A percentile compares a stretch with the other conserved stretches of the same genome.
phyloP scores from a whole-genome alignment of 129 eudicot genomes.

The Scalesia atractyloides region DNA sequence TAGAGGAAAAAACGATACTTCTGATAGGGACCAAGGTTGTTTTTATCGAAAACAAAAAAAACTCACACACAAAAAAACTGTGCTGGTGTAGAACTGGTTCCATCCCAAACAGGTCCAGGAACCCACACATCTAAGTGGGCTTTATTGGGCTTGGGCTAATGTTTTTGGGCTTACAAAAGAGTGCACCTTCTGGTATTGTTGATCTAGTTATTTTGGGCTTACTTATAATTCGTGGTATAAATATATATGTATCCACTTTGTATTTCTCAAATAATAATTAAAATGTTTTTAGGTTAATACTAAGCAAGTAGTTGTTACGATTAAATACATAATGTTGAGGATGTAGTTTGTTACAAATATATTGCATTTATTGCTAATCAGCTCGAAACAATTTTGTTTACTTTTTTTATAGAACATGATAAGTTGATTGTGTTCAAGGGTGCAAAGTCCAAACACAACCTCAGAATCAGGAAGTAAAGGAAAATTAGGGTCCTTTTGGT shows the following conservation, averaged over 20 bases:
- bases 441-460: background rate
- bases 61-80: background rate
- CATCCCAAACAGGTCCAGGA: background rate
- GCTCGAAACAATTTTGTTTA: no score
- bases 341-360: no score
- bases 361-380: no score
- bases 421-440: background rate
- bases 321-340: background rate
- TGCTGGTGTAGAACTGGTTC: slow-evolving; percentile 3
- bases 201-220: background rate
- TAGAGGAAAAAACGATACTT: slow-evolving; percentile 5
- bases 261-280: background rate
- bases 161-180: background rate
- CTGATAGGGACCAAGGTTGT: background rate
- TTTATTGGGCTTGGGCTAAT: background rate
- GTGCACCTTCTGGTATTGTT: background rate
- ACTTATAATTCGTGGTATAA: background rate
- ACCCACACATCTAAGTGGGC: background rate
- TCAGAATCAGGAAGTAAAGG: background rate
- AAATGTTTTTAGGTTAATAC: no score
- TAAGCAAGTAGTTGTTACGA: background rate
- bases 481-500: background rate
- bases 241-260: no score
- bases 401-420: no score
- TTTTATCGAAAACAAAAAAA: background rate